Percentiles rank a stretch among this genome's conserved stretches.
phyloP scores from a whole-genome alignment of 192 early-diverging fungal species.

The Backusella mclennaniae region DNA sequence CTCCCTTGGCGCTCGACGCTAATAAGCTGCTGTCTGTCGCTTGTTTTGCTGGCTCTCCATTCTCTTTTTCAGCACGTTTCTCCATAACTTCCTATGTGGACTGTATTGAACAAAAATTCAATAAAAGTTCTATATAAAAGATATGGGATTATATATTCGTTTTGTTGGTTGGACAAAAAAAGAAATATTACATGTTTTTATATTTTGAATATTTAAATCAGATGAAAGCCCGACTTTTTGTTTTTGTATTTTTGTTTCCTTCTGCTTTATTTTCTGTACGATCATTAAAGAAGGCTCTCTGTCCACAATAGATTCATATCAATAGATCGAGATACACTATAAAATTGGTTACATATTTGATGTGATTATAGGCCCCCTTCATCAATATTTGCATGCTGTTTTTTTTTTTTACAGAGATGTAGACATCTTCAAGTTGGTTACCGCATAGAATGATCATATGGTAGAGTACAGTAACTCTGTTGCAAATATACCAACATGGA shows the following conservation, averaged over 20 bases:
- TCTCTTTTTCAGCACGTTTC: background rate
- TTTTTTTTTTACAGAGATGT: background rate
- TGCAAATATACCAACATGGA: background rate
- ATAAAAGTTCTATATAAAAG: background rate
- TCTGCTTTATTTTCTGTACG: background rate
- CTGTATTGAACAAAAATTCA: background rate
- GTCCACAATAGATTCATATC: background rate
- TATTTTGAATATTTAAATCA: background rate
- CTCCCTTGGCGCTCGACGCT: slow-evolving; percentile 66
- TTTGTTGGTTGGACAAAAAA: background rate
- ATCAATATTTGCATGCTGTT: background rate
- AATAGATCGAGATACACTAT: background rate
- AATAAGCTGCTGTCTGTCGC: slow-evolving; percentile 30
- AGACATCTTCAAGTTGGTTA: no score
- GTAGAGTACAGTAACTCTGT: background rate
- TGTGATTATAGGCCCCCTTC: background rate
- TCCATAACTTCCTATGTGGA: background rate
- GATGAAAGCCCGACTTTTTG: background rate
- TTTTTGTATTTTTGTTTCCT: background rate
- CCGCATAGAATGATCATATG: background rate
- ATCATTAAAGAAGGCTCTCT: background rate
- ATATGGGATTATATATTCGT: background rate
- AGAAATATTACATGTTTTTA: slow-evolving; percentile 1
- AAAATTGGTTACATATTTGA: background rate
- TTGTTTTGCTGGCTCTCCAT: background rate